A percentile compares a stretch with the other conserved stretches of the same genome.
phyloP scores from a whole-genome alignment of 352 stramenopile species.

The Pythium rhizo-oryzae region DNA sequence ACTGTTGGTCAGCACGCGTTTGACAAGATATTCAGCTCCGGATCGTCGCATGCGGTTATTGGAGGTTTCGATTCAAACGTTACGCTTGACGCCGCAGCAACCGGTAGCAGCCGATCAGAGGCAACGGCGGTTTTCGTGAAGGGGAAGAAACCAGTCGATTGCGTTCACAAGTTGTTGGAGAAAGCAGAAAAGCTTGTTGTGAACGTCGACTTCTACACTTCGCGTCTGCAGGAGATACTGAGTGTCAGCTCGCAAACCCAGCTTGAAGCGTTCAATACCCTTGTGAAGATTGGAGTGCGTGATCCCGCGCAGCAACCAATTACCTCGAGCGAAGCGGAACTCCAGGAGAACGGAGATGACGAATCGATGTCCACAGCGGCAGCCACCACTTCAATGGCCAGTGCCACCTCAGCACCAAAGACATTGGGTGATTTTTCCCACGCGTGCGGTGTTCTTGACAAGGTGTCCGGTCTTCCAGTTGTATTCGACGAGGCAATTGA shows the following conservation, averaged over 20 bases:
- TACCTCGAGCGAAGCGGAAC: not conserved
- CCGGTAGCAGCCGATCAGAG: constrained; percentile 10
- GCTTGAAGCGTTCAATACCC: constrained; percentile 51
- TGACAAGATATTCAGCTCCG: constrained; percentile 56
- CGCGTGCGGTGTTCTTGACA: constrained; percentile 62
- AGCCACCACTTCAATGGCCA: not conserved
- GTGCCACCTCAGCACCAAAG: constrained; percentile 1
- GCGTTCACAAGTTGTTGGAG: constrained; percentile 63
- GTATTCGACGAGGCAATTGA: constrained; percentile 68
- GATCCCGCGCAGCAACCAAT: not conserved
- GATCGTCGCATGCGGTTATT: not conserved
- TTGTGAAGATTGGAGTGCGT: constrained; percentile 54
- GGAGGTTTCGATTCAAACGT: constrained; percentile 8
- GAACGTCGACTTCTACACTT: constrained; percentile 69
- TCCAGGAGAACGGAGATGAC: not conserved
- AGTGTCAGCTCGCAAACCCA: constrained; percentile 46
- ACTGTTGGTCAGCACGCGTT: constrained; percentile 59
- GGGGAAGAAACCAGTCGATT: constrained; percentile 72
- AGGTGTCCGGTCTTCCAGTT: constrained; percentile 69
- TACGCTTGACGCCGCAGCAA: not conserved
- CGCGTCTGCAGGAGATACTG: constrained; percentile 59
- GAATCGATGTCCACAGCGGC: constrained; percentile 17
- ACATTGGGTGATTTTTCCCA: constrained; percentile 44
- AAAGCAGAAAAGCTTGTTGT: constrained; percentile 63
- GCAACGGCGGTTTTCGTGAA: constrained; percentile 33